Evolutionary conservation across 306 rosid species (phyloP).

Genomic region (Mimosa bimucronata): DNA sequence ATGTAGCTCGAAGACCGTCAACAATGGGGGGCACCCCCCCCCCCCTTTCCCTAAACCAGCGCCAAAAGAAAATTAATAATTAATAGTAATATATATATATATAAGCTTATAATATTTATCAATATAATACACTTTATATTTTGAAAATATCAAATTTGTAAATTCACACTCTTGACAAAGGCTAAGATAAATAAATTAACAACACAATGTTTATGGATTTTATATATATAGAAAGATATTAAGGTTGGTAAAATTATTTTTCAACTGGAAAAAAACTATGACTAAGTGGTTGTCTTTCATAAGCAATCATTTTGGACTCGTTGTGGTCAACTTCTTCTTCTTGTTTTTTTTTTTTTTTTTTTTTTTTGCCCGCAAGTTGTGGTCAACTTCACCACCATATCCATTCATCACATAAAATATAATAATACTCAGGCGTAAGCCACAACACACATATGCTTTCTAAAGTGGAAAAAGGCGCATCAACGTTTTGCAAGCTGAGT

Average conservation of each 20-base stretch:
- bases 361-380: too few species aligned
- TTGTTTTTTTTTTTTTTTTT: too few species aligned
- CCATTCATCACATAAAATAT: too few species aligned
- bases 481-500: too few species aligned
- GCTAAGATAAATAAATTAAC: background rate
- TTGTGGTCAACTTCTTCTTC: background rate
- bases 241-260: background rate
- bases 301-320: background rate
- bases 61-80: background rate
- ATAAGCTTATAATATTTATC: background rate
- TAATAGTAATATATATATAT: background rate
- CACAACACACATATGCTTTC: too few species aligned
- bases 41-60: background rate
- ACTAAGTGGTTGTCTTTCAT: background rate
- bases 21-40: background rate
- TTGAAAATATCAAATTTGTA: background rate
- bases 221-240: background rate
- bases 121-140: background rate
- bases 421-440: too few species aligned
- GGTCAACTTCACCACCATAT: too few species aligned
- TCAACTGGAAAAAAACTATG: background rate
- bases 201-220: background rate
- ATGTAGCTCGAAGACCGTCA: background rate
- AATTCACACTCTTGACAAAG: background rate
- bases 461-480: too few species aligned